phyloP scores from a whole-genome alignment of 148 eudicot genomes.

The Beta vulgaris region DNA sequence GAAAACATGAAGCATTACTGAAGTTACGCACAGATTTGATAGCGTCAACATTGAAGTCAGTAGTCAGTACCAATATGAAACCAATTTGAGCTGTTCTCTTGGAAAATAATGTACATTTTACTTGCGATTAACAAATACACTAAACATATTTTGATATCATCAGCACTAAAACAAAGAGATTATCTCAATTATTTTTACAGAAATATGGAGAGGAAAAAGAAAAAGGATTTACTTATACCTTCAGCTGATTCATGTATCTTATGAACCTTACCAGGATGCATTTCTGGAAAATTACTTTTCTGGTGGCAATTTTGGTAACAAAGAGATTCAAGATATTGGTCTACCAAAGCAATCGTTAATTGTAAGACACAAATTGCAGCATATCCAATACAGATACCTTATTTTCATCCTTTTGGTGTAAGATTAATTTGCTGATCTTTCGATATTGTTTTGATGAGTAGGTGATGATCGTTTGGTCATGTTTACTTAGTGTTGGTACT shows the following conservation, averaged over 20 bases:
- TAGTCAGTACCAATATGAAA: neutral
- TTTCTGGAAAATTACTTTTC: constrained; percentile 58
- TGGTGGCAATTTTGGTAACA: constrained; percentile 44
- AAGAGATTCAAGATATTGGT: constrained; percentile 50
- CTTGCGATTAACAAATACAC: neutral
- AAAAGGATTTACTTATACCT: neutral
- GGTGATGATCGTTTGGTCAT: constrained; percentile 62
- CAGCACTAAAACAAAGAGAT: neutral
- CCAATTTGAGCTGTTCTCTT: neutral
- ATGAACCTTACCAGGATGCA: constrained; percentile 43
- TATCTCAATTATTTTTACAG: neutral
- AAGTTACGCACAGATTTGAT: too few relatives aligned
- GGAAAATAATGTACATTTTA: neutral
- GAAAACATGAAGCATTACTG: too few relatives aligned
- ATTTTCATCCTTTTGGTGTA: neutral
- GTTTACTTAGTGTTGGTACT: constrained; percentile 33
- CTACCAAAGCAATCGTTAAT: constrained; percentile 43
- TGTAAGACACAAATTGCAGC: constrained; percentile 26
- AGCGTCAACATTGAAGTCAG: too few relatives aligned
- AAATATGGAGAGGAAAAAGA: neutral
- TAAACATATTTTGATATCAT: neutral
- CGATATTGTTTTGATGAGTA: constrained; percentile 12
- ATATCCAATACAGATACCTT: neutral
- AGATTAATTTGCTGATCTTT: neutral
- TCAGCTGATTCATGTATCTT: neutral